Evolutionary conservation across 768 basidiomycete genomes (phyloP), one percentile per base, ranked within the genome.

Genomic region (Boletus rufocinnamomeus): DNA sequence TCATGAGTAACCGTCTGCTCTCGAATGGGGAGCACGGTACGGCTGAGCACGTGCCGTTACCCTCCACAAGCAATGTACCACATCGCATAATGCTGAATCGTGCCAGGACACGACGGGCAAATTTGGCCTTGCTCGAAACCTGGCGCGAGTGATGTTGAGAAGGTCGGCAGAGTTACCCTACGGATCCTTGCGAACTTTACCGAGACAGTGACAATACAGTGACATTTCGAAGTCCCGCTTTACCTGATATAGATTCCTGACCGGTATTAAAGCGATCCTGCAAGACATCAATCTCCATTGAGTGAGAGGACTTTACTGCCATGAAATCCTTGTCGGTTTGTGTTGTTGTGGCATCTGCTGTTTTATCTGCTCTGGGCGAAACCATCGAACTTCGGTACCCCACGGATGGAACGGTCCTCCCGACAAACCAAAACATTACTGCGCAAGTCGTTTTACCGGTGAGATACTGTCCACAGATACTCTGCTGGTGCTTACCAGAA

Each of bases 381-480:
- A 69, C 63, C 11, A 63, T 65, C 38, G 63, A 69, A 32, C 46
- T 69, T 47, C 50, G 62, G 17, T 63, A 62, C 50, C 69, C 70
- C 10, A 49, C 27, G 8, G 60, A 68, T 47, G 67, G 68, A 28
- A 47, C 55, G 6, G 56, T 62, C 6, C 58, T 71, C 41, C 50
- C 46, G 6, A 57, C 50, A 30, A 65, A 60, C 19, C 44, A 72
- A 37, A 38, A 61, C 34, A 37, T 64, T 14, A 25, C 47, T 27
- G 68, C 41, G 16, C 64, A 63, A 51, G 64, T 68, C n/a, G 54
- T 71, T 32, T 52, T 52, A 13, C 61, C 58, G 9, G 66, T 60
- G 35, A 49, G 53, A 45, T 38, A 6, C 17, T 23, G 34, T n/a
- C 23, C 30, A 25, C 3, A 17, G 14, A 7, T 11, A 27, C 14